Percentiles rank a stretch among this genome's conserved stretches.
Conservation (phyloP, 176 grass and related monocot species). For the Musa beccarii region DNA sequence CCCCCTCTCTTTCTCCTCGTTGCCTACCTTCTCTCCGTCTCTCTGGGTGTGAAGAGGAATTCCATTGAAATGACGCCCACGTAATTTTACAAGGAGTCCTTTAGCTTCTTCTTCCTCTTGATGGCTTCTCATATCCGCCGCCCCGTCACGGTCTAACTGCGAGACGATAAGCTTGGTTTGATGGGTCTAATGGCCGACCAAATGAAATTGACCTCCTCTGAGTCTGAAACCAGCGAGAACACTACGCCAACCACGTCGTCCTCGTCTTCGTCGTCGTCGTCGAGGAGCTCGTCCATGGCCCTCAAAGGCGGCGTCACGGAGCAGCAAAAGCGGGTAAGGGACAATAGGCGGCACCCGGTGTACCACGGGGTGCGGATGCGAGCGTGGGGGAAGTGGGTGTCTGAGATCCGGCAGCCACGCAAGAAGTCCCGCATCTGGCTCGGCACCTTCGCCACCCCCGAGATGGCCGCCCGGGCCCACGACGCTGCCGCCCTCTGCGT, state of each 20-base stretch:
- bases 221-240: not conserved
- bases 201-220: not conserved
- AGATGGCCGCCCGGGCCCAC: slow-evolving; percentile 18
- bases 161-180: no score
- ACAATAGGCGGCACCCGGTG: slow-evolving; percentile 1
- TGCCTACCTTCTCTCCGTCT: no score
- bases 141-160: no score
- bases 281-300: no score
- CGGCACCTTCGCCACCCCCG: slow-evolving; percentile 13
- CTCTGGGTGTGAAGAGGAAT: no score
- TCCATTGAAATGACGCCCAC: no score
- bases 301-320: not conserved
- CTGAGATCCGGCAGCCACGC: slow-evolving; percentile 17
- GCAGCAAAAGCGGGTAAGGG: not conserved
- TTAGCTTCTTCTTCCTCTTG: not conserved
- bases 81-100: not conserved
- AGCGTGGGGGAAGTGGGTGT: slow-evolving; percentile 17
- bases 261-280: not conserved
- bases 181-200: not conserved
- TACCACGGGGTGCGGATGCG: slow-evolving; percentile 20
- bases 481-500: slow-evolving; percentile 16
- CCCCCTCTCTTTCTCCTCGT: not conserved
- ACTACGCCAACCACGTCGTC: not conserved
- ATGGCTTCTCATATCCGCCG: not conserved
- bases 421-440: slow-evolving; percentile 22